phyloP scores from a whole-genome alignment of 2,329 filamentous ascomycete genomes.

The Fonsecaea erecta region DNA sequence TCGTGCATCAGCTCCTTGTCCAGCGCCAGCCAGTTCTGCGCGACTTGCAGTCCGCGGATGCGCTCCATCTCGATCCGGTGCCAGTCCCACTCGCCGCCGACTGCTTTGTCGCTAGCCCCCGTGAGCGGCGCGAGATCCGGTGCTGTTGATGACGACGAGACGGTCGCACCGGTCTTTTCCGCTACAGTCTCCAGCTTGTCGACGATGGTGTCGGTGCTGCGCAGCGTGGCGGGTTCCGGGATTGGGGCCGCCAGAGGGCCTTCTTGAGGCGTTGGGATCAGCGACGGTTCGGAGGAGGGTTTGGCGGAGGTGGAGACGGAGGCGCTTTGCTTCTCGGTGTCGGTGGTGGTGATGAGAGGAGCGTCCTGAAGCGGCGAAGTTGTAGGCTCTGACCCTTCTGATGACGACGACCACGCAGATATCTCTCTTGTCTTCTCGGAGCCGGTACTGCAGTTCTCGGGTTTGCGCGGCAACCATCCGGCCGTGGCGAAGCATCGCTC shows the following conservation, averaged over 20 bases:
- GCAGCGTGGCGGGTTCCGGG: conserved; percentile 11
- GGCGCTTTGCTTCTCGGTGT: background rate
- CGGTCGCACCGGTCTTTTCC: conserved; percentile 26
- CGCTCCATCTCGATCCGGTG: conserved; percentile 64
- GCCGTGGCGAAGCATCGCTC: conserved; percentile 73
- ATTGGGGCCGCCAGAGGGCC: conserved; percentile 23
- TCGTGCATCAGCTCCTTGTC: conserved; percentile 58
- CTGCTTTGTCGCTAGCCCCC: conserved; percentile 39
- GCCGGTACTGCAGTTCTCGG: conserved; percentile 56
- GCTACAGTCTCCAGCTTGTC: conserved; percentile 37
- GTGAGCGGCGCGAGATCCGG: conserved; percentile 43
- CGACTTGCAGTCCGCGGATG: conserved; percentile 58
- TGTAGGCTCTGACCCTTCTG: background rate
- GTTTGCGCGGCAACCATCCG: conserved; percentile 73
- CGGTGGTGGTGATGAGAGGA: background rate
- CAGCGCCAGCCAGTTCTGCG: conserved; percentile 59
- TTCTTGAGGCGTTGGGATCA: conserved; percentile 21
- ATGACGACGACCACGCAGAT: conserved; percentile 11
- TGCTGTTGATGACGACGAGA: conserved; percentile 16
- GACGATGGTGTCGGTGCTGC: conserved; percentile 24
- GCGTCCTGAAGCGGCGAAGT: background rate
- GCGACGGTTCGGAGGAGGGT: conserved; percentile 12
- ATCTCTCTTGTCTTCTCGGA: conserved; percentile 3
- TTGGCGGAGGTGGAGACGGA: no score
- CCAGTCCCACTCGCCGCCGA: conserved; percentile 63